These are phyloP conservation scores for Leccinum broughii DNA, from an alignment of 768 basidiomycete genomes.

Conservation along the genomic window DNA sequence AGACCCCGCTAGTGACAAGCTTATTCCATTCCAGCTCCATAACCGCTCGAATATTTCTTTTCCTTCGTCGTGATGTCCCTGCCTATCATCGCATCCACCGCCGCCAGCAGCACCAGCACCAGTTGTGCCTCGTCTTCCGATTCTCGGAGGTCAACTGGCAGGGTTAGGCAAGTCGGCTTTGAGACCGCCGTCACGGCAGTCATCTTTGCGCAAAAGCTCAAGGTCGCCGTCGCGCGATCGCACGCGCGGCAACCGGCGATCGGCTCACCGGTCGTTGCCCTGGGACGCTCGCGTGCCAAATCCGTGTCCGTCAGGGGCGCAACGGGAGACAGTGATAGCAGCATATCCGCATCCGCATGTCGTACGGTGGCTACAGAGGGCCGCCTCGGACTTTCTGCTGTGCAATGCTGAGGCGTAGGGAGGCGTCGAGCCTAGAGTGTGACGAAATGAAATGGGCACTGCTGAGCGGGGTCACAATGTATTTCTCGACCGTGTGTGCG, in stretches of 20 bases:
- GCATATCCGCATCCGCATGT: neutral
- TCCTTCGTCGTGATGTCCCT: constrained; percentile 3
- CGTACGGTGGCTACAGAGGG: constrained; percentile 1
- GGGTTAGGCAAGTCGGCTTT: constrained; percentile 20
- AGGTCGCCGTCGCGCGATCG: constrained; percentile 18
- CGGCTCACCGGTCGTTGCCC: neutral
- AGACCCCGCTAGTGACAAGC: neutral
- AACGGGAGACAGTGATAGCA: neutral
- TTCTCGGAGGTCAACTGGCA: neutral
- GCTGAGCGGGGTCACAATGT: neutral
- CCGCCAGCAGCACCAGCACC: neutral
- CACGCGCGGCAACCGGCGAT: neutral
- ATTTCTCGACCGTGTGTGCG: neutral
- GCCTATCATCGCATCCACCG: constrained; percentile 1
- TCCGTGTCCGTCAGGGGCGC: constrained; percentile 3
- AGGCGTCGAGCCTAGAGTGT: too few species aligned
- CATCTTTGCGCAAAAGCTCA: constrained; percentile 25
- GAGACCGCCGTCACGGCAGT: constrained; percentile 25
- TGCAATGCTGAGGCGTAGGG: neutral
- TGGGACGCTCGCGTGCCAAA: constrained; percentile 8
- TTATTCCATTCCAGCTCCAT: neutral
- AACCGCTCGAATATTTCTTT: neutral
- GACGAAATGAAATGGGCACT: neutral
- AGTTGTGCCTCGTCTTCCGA: neutral
- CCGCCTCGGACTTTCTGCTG: neutral